Conservation (phyloP, 1,139 yeast species). For the Suhomyces maxii region DNA sequence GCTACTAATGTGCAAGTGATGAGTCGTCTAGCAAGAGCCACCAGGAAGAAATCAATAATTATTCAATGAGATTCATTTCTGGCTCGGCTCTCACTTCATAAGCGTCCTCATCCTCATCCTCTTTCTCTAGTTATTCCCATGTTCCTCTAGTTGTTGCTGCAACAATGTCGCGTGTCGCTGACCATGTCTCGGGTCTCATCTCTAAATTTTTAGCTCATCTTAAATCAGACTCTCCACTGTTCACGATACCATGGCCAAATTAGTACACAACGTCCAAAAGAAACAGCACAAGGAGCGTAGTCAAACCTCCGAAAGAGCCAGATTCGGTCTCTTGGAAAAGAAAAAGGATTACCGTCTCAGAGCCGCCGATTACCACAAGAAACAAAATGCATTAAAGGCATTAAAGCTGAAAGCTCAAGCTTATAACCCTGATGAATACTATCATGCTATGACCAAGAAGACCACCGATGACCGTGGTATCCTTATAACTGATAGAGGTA, state of each 20-base stretch:
- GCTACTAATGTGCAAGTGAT: too few relatives aligned
- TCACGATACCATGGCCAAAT: constrained; percentile 57
- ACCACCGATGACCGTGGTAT: constrained; percentile 71
- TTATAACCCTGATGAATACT: constrained; percentile 94
- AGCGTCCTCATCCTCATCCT: too few relatives aligned
- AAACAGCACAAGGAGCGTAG: constrained; percentile 95
- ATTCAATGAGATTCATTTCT: too few relatives aligned
- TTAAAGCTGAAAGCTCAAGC: constrained; percentile 69
- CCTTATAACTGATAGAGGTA: constrained; percentile 64
- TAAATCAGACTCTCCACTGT: neutral
- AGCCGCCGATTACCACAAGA: constrained; percentile 85
- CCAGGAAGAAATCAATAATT: too few relatives aligned
- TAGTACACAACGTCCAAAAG: constrained; percentile 88
- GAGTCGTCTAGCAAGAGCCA: too few relatives aligned
- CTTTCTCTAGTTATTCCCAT: too few relatives aligned
- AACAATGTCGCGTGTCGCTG: constrained; percentile 1
- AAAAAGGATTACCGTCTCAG: constrained; percentile 91
- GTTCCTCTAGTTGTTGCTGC: neutral
- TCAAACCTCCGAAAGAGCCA: constrained; percentile 72
- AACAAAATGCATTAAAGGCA: constrained; percentile 79
- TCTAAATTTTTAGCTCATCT: constrained; percentile 10
- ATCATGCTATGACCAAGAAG: constrained; percentile 82
- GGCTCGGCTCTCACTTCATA: too few relatives aligned
- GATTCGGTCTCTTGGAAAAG: constrained; percentile 85
- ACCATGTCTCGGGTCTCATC: neutral